phyloP scores from a whole-genome alignment of 441 rosid genomes.

The Gossypium armourianum region DNA sequence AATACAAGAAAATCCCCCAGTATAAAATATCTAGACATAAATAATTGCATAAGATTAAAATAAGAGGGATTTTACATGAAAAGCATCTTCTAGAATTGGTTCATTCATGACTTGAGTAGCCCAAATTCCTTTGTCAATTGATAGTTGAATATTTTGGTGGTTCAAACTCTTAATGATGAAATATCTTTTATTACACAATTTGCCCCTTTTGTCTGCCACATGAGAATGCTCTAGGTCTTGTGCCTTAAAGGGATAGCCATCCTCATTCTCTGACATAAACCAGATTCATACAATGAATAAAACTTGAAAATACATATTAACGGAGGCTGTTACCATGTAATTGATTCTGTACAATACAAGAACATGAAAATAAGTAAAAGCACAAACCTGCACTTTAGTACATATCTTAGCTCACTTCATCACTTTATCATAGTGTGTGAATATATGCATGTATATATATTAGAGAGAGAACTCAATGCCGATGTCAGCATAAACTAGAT shows the following conservation, averaged over 20 bases:
- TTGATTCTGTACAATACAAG: not conserved
- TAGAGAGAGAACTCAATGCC: not conserved
- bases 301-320: not conserved
- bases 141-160: conserved; percentile 60
- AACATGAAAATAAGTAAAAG: conserved; percentile 1
- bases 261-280: conserved; percentile 48
- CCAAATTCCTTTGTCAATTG: conserved; percentile 80
- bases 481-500: not conserved
- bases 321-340: not conserved
- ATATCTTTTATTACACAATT: conserved; percentile 53
- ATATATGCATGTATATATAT: not conserved
- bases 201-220: conserved; percentile 32
- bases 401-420: not conserved
- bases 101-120: conserved; percentile 98
- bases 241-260: conserved; percentile 32
- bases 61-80: conserved; percentile 50
- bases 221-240: conserved; percentile 29
- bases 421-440: not conserved
- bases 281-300: conserved; percentile 7
- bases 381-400: not conserved
- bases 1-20: conserved; percentile 29
- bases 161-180: conserved; percentile 89
- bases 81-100: conserved; percentile 87
- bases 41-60: conserved; percentile 18
- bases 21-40: conserved; percentile 25